Conservation (phyloP, 169 alveolate genomes). For the Theileria parva region DNA sequence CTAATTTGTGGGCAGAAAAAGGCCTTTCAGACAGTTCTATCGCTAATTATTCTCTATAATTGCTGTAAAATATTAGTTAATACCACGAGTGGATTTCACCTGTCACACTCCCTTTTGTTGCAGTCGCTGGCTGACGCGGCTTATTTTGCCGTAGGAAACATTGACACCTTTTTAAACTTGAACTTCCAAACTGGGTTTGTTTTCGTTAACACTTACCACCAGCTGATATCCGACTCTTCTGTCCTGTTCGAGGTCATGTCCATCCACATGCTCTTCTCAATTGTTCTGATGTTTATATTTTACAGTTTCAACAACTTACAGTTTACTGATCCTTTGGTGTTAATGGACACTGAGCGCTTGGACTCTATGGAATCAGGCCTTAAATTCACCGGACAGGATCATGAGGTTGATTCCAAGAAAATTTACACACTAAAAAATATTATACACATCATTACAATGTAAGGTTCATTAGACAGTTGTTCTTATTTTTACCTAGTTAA, state of each 20-base stretch:
- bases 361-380: neutral
- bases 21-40: constrained; percentile 1
- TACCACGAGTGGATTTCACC: neutral
- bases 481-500: neutral
- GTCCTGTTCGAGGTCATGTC: neutral
- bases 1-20: constrained; percentile 11
- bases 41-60: neutral
- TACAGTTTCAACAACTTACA: neutral
- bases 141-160: constrained; percentile 4
- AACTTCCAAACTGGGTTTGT: constrained; percentile 11
- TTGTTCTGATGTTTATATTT: neutral
- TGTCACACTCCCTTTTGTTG: constrained; percentile 8
- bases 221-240: constrained; percentile 14
- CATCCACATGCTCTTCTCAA: neutral
- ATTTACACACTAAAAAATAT: neutral
- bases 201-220: neutral
- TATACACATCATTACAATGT: constrained; percentile 17
- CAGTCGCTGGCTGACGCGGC: constrained; percentile 4
- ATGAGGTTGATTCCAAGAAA: neutral
- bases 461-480: neutral
- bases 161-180: neutral
- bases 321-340: neutral
- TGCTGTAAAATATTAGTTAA: neutral
- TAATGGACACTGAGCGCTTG: neutral
- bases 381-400: neutral